Percentiles rank a stretch among this genome's conserved stretches.
Conservation (phyloP, 257 asterid species). For the Agastache rugosa region DNA sequence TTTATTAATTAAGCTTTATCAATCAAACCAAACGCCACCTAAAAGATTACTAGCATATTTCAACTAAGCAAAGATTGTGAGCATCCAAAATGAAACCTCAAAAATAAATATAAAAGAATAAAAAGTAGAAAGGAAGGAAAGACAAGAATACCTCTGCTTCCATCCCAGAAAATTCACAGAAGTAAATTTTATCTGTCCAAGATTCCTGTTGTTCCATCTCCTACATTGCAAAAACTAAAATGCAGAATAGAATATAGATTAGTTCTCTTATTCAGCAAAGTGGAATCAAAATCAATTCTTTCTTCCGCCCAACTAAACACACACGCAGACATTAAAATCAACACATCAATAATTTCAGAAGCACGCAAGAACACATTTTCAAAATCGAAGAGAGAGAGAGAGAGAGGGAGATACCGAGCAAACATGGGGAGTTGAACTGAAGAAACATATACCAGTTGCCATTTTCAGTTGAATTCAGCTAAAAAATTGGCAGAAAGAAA, state of each 20-base stretch:
- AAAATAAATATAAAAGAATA: background rate
- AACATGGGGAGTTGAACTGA: slow-evolving; percentile 40
- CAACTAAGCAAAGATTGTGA: slow-evolving; percentile 13
- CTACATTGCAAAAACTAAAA: slow-evolving; percentile 42
- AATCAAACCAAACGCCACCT: too few relatives aligned
- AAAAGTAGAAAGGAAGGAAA: background rate
- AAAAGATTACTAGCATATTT: background rate
- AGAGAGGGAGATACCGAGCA: slow-evolving; percentile 45
- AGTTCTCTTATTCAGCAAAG: slow-evolving; percentile 10
- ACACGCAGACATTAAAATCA: background rate
- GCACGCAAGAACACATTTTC: background rate
- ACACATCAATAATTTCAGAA: background rate
- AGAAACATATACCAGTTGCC: slow-evolving; percentile 45
- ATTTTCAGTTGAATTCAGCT: slow-evolving; percentile 35
- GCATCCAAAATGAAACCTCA: slow-evolving; percentile 1
- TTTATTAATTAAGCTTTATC: too few relatives aligned
- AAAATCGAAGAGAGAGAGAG: background rate
- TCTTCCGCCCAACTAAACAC: slow-evolving; percentile 1
- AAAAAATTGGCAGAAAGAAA: background rate
- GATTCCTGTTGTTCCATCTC: slow-evolving; percentile 46
- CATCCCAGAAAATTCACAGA: slow-evolving; percentile 45
- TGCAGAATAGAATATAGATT: slow-evolving; percentile 5
- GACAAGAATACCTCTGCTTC: slow-evolving; percentile 52
- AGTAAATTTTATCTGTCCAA: slow-evolving; percentile 38
- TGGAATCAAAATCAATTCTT: slow-evolving; percentile 19